Base-by-base conservation (phyloP, 2,329 filamentous ascomycete genomes). In the Pseudogymnoascus sp. region DNA sequence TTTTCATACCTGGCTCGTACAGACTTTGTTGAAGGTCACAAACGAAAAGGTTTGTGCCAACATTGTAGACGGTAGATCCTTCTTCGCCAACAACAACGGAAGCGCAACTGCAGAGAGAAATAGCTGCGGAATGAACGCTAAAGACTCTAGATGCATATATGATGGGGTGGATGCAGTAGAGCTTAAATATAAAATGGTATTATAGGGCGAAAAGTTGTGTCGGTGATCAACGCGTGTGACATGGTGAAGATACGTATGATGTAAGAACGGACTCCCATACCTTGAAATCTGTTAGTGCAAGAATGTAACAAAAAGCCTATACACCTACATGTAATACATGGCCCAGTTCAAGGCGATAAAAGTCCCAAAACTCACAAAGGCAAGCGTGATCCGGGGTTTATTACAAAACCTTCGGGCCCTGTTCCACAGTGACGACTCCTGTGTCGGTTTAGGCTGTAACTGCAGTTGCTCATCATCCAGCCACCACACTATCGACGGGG, bases 151-250 rank as follows among this genome's bases (percentile, higher is more conserved):
- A 74, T 75, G 73, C 53, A 83, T 62, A 31, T 23, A 60, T 1
- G 70, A 67, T 38, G 75, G 70, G 0, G 78, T 74, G 0, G 79
- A 74, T 1, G 79, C 76, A 1, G 90, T 86, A 0, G 95, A 96
- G 60, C 87, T 88, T 44, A 96, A 83, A 74, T 99, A 96, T 2
- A 99, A 83, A 6, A 97, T 82, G 0, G 88, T 90, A 75, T 96
- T 97, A 81, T 97, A 99, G 1, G 92, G 90, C 8, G 93, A 97
- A 78, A 99, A 99, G 78, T 99, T 99, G 78, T 99, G 95, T 12
- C 95, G 89, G 76, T 99, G 95, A 74, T 99, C 95, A 74, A 96
- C 89, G 65, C 95, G 89, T 4, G 89, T 92, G 66, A 97, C 80
- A 75, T 99, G 95, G 77, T 99, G 93, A 64, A 96, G 82, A 77